Evolutionary conservation across 169 alveolate species (phyloP).

Genomic region (Eimeria sp.): DNA sequence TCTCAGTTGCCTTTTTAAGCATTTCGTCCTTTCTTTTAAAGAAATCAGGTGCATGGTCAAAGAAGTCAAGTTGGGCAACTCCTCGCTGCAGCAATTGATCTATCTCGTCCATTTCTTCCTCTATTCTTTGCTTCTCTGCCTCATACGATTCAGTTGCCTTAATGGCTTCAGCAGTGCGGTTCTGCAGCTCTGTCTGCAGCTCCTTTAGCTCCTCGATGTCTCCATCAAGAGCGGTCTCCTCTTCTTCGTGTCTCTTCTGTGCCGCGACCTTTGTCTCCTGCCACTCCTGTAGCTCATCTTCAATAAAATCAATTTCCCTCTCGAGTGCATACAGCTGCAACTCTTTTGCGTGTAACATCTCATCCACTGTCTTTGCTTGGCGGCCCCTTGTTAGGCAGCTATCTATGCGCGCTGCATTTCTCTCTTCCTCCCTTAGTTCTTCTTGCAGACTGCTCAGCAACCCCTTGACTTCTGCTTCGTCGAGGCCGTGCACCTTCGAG

Average conservation of each 20-base stretch:
- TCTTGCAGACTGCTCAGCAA: not conserved
- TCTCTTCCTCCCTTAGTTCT: not conserved
- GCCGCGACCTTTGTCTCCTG: not conserved
- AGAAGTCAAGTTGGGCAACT: not conserved
- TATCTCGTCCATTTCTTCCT: not conserved
- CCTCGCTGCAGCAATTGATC: not conserved
- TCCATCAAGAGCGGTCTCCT: not conserved
- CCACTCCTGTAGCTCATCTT: not conserved
- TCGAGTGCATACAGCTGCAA: not conserved
- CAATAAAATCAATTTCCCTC: not conserved
- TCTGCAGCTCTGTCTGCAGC: not conserved
- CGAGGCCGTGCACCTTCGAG: not conserved
- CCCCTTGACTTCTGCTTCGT: not conserved
- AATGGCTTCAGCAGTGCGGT: not conserved
- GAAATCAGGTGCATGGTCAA: not conserved
- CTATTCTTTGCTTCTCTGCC: not conserved
- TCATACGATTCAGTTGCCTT: too few relatives aligned
- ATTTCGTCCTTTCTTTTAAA: not conserved
- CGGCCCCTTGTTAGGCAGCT: not conserved
- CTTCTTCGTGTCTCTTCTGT: not conserved
- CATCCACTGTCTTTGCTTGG: not conserved
- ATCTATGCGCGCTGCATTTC: not conserved
- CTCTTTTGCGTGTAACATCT: too few relatives aligned
- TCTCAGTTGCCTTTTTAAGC: not conserved
- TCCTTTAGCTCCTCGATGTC: not conserved